These are phyloP conservation scores for Gossypium trilobum DNA, from an alignment of 441 rosid genomes.

Conservation along the genomic window DNA sequence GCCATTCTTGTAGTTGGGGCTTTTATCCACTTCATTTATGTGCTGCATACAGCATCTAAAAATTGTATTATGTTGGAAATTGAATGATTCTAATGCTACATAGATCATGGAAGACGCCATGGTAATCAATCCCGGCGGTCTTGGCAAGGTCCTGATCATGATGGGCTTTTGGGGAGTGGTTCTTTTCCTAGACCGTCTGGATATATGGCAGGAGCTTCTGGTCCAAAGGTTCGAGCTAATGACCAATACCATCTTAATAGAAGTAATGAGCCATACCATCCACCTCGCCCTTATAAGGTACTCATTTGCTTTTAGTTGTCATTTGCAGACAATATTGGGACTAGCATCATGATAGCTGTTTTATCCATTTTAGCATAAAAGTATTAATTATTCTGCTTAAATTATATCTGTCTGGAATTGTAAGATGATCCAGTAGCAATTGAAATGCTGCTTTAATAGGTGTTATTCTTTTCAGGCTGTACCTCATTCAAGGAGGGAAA, in stretches of 20 bases:
- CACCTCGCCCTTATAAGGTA: slow-evolving; percentile 95
- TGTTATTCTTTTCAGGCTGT: slow-evolving; percentile 48
- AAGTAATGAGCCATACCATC: slow-evolving; percentile 84
- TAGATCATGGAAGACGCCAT: slow-evolving; percentile 64
- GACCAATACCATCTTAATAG: slow-evolving; percentile 54
- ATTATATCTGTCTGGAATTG: background rate
- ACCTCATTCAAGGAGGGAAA: slow-evolving; percentile 58
- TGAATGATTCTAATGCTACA: slow-evolving; percentile 3
- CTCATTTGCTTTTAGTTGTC: slow-evolving; percentile 17
- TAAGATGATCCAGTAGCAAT: background rate
- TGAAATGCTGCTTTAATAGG: background rate
- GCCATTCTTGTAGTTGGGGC: background rate
- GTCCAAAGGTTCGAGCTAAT: slow-evolving; percentile 53
- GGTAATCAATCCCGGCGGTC: slow-evolving; percentile 67
- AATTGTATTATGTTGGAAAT: background rate
- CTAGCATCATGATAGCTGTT: background rate
- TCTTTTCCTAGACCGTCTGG: slow-evolving; percentile 81
- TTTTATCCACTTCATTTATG: background rate
- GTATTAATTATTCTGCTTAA: background rate
- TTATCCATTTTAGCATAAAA: background rate
- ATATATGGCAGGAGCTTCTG: slow-evolving; percentile 49
- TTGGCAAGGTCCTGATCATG: slow-evolving; percentile 88
- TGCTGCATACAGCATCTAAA: background rate
- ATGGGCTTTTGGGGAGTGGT: slow-evolving; percentile 98
- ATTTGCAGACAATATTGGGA: background rate